A percentile compares a stretch with the other conserved stretches of the same genome.
These are phyloP conservation scores for Cladosporium sp. DNA, from an alignment of 2,329 filamentous ascomycete genomes.

Conservation along the genomic window DNA sequence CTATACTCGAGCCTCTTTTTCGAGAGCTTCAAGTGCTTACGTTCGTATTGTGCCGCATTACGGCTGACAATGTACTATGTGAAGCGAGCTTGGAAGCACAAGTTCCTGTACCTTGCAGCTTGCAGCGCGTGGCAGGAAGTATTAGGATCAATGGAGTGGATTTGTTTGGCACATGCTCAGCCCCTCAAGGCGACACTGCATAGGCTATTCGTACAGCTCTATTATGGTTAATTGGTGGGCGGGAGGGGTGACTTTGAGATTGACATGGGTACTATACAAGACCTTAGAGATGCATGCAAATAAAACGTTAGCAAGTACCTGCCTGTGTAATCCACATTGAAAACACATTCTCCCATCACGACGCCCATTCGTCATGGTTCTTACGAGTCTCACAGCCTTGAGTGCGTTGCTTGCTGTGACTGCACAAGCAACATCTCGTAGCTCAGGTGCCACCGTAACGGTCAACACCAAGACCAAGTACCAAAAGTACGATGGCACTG, in stretches of 20 bases:
- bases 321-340: not conserved
- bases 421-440: slow-evolving; percentile 2
- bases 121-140: not conserved
- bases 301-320: not conserved
- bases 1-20: not conserved
- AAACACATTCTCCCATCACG: not conserved
- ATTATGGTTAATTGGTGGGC: not conserved
- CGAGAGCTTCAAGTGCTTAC: not conserved
- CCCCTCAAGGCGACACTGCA: not conserved
- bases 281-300: not conserved
- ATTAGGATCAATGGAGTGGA: not conserved
- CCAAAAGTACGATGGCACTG: slow-evolving; percentile 46
- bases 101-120: not conserved
- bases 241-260: not conserved
- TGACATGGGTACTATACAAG: not conserved
- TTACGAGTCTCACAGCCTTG: not conserved
- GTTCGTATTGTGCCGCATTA: not conserved
- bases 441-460: not conserved
- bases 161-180: not conserved
- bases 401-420: slow-evolving; percentile 3
- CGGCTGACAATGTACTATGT: not conserved
- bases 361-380: not conserved
- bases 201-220: not conserved
- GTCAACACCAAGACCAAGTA: slow-evolving; percentile 17
- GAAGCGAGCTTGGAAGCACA: not conserved